These are phyloP conservation scores for Daldinia sp. DNA, from an alignment of 2,329 filamentous ascomycete genomes.

Conservation along the genomic window DNA sequence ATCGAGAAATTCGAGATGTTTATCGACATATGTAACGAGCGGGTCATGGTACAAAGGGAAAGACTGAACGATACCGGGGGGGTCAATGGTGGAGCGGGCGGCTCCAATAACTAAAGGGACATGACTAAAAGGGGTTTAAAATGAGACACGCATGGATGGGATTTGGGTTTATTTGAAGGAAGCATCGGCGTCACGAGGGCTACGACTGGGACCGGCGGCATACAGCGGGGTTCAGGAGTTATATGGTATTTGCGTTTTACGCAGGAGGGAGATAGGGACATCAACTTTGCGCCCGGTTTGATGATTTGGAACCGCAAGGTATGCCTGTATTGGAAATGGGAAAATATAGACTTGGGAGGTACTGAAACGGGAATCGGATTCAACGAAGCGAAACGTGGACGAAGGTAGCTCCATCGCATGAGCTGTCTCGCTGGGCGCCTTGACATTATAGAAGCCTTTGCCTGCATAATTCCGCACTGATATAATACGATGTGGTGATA, in stretches of 20 bases:
- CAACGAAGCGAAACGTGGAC: constrained; percentile 3
- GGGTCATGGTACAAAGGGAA: constrained; percentile 70
- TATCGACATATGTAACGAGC: constrained; percentile 73
- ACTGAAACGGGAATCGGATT: constrained; percentile 8
- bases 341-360: constrained; percentile 30
- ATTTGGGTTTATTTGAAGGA: constrained; percentile 32
- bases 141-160: constrained; percentile 28
- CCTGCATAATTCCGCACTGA: background rate
- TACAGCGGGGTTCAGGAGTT: constrained; percentile 42
- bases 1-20: constrained; percentile 74
- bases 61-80: constrained; percentile 53
- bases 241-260: constrained; percentile 33
- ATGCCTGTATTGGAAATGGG: constrained; percentile 23
- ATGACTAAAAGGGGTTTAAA: constrained; percentile 32
- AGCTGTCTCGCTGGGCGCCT: background rate
- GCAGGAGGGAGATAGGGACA: constrained; percentile 19
- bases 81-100: constrained; percentile 38
- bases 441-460: background rate
- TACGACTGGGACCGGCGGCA: constrained; percentile 37
- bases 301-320: constrained; percentile 22
- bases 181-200: constrained; percentile 44
- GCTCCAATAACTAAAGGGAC: constrained; percentile 36
- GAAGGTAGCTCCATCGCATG: background rate
- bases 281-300: constrained; percentile 29
- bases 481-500: background rate